phyloP scores from a whole-genome alignment of 768 basidiomycete genomes.

The Lactifluus echinatus region DNA sequence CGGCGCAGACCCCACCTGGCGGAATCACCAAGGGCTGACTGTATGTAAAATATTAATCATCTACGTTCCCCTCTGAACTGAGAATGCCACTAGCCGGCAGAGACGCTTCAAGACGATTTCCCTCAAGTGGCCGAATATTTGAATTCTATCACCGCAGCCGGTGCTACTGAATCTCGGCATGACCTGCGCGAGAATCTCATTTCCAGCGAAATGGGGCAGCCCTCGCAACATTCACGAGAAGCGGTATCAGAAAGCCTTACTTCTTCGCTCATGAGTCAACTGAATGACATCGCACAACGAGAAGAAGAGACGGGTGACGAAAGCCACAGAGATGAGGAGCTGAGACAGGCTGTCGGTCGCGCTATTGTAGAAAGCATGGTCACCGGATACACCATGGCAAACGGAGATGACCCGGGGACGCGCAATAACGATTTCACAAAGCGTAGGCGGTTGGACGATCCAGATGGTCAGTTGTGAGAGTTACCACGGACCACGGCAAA shows the following conservation, averaged over 20 bases:
- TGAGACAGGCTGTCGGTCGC: conserved; percentile 51
- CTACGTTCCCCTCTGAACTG: not conserved
- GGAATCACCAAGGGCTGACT: conserved; percentile 66
- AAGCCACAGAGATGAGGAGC: conserved; percentile 46
- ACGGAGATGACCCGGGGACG: conserved; percentile 18
- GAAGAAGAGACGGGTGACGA: conserved; percentile 49
- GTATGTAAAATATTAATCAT: conserved; percentile 36
- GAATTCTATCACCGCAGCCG: conserved; percentile 29
- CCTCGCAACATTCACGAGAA: conserved; percentile 63
- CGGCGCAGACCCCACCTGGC: conserved; percentile 55
- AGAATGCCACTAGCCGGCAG: conserved; percentile 46
- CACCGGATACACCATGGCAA: conserved; percentile 49
- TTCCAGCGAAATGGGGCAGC: conserved; percentile 23
- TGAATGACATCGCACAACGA: conserved; percentile 58
- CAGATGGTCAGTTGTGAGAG: not conserved
- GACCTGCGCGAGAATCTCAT: conserved; percentile 2
- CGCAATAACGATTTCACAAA: conserved; percentile 7
- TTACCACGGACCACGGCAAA: no score
- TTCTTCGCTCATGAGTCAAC: conserved; percentile 51
- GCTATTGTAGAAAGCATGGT: conserved; percentile 61
- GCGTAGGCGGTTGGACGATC: conserved; percentile 6
- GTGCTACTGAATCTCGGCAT: conserved; percentile 22
- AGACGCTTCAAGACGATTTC: conserved; percentile 63
- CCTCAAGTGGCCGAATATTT: conserved; percentile 58
- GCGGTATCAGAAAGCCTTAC: conserved; percentile 63